phyloP scores from a whole-genome alignment of 805 yeast species.

The Ogataea parapolymorpha region DNA sequence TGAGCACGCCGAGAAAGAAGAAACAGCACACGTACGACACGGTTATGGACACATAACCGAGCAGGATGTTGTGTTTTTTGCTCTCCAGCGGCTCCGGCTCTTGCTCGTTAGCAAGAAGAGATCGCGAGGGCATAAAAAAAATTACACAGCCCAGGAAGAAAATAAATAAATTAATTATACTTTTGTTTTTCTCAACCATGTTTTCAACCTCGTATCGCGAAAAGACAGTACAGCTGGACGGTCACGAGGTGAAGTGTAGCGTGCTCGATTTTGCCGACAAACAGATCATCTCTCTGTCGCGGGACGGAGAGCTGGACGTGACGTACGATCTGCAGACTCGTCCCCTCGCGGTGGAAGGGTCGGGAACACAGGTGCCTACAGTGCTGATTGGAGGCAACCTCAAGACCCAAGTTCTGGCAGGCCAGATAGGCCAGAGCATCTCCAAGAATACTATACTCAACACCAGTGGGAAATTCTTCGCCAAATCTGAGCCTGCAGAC shows the following conservation, averaged over 20 bases:
- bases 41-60: constrained; percentile 7
- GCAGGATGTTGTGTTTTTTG: constrained; percentile 11
- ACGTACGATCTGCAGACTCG: constrained; percentile 42
- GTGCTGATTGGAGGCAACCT: constrained; percentile 45
- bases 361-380: constrained; percentile 15
- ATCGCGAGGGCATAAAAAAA: constrained; percentile 5
- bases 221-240: constrained; percentile 6
- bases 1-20: constrained; percentile 24
- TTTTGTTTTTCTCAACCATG: not conserved
- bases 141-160: not conserved
- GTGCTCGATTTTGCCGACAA: constrained; percentile 37
- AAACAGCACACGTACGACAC: constrained; percentile 23
- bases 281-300: constrained; percentile 37
- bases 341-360: constrained; percentile 7
- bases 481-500: constrained; percentile 28
- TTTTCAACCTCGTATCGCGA: constrained; percentile 6
- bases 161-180: not conserved
- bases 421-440: constrained; percentile 42
- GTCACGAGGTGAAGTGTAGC: constrained; percentile 21
- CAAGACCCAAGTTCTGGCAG: constrained; percentile 44
- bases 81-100: constrained; percentile 11
- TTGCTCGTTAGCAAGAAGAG: constrained; percentile 10
- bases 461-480: constrained; percentile 47
- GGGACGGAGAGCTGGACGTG: constrained; percentile 46
- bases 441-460: constrained; percentile 43